Base-by-base conservation (phyloP, 352 stramenopile genomes). In the Globisporangium okanoganense region DNA sequence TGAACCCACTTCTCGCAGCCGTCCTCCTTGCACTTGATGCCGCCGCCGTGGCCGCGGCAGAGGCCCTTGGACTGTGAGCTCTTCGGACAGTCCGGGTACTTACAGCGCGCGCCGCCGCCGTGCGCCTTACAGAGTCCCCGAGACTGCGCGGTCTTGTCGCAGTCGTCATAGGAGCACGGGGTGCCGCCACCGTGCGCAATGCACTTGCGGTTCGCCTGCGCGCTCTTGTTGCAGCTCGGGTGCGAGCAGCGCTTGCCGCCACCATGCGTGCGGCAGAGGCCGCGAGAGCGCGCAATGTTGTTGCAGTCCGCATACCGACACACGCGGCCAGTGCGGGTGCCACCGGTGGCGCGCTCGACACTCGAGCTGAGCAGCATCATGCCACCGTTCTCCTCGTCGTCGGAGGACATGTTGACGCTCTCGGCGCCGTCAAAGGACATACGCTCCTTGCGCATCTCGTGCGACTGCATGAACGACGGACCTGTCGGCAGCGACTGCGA, bases 1-100 rank as follows among this genome's bases (percentile, higher is more conserved):
- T 95, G 85, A 64, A 94, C 84, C 84, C 85, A 93, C 70, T 95
- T 95, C 58, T 92, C 85, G 55, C 85, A 95, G 16, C 85, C 82
- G 50, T 91, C 82, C 41, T 85, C 80, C 66, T 93, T 95, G 62
- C 85, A 95, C 69, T 92, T 92, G 60, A 94, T 91, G 58, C 84
- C 85, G 33, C 85, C 85, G 56, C 84, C 85, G 58, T 95, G 85
- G 56, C 84, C 85, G 54, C 85, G 84, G 41, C 85, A 95, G 22
- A 95, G 68, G 5, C 85, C 85, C 62, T 90, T 90, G 2, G 78
- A 90, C 67, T 95, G 85, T 20, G 77, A 90, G 70, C 81, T 92
- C 73, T 95, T 95, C 18, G 85, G 82, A 55, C 85, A 95, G 57
- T 92, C 85, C 27, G 84, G 84, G 72, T 91, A 81, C 61, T 93